phyloP scores from a whole-genome alignment of 2,329 filamentous ascomycete species.

The Ophiostoma sp. region DNA sequence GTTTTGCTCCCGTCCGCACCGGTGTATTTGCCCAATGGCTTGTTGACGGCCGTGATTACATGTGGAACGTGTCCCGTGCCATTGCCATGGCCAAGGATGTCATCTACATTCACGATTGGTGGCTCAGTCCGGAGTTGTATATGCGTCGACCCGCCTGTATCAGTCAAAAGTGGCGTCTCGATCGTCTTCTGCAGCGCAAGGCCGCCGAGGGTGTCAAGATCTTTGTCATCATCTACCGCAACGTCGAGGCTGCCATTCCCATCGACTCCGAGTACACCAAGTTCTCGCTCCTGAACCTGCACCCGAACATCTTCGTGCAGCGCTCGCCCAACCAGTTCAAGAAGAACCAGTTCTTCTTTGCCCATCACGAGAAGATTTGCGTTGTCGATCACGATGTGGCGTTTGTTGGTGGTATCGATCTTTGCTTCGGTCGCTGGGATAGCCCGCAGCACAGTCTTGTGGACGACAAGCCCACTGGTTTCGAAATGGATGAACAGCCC shows the following conservation, averaged over 20 bases:
- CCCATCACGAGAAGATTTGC: constrained; percentile 97
- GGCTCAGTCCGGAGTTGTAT: constrained; percentile 90
- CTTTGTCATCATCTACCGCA: constrained; percentile 96
- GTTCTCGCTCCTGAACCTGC: constrained; percentile 89
- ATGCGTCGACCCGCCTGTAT: constrained; percentile 91
- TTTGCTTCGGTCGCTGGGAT: constrained; percentile 97
- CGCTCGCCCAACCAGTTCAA: constrained; percentile 96
- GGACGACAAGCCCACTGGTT: constrained; percentile 93
- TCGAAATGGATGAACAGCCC: constrained; percentile 74
- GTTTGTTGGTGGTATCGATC: constrained; percentile 91
- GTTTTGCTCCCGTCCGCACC: constrained; percentile 85
- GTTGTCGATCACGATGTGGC: constrained; percentile 95
- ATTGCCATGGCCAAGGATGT: constrained; percentile 97
- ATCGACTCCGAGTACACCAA: constrained; percentile 99
- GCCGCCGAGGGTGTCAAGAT: constrained; percentile 94
- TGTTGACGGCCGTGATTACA: constrained; percentile 94
- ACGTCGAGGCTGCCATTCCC: constrained; percentile 93
- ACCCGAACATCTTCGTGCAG: constrained; percentile 95
- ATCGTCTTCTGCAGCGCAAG: constrained; percentile 89
- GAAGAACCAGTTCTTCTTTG: constrained; percentile 99
- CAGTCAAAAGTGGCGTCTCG: constrained; percentile 96
- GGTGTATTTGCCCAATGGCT: constrained; percentile 94
- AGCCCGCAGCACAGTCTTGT: constrained; percentile 87
- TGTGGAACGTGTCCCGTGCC: constrained; percentile 98
- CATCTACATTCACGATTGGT: constrained; percentile 99